phyloP scores from a whole-genome alignment of 2,329 filamentous ascomycete species.

The Arthrobotrys conoides region DNA sequence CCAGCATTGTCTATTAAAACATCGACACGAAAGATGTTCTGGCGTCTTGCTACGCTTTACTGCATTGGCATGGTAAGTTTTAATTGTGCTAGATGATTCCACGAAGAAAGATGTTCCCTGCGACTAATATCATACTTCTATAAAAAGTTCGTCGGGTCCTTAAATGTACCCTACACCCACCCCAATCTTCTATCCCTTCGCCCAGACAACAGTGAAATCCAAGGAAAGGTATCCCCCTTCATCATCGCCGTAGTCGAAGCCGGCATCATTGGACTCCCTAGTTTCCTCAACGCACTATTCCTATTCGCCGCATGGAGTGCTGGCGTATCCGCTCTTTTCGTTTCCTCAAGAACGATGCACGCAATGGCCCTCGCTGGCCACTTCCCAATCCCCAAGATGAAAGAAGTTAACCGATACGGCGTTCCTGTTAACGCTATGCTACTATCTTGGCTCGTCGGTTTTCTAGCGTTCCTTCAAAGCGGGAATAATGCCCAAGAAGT shows the following conservation, averaged over 20 bases:
- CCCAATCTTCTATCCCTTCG: constrained; percentile 60
- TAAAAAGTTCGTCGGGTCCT: constrained; percentile 66
- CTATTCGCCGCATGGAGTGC: constrained; percentile 69
- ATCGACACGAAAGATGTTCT: constrained; percentile 68
- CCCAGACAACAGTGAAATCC: constrained; percentile 59
- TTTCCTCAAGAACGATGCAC: constrained; percentile 68
- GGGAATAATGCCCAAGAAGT: constrained; percentile 63
- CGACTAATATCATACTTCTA: neutral
- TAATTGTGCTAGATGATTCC: neutral
- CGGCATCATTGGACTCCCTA: constrained; percentile 66
- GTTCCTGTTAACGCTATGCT: constrained; percentile 67
- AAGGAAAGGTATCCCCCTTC: constrained; percentile 64
- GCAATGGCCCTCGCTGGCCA: constrained; percentile 68
- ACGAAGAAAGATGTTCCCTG: neutral
- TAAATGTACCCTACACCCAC: constrained; percentile 68
- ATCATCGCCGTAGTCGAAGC: constrained; percentile 68
- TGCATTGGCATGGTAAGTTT: constrained; percentile 65
- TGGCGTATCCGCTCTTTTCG: constrained; percentile 68
- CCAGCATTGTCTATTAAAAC: constrained; percentile 69
- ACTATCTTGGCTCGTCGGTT: constrained; percentile 66
- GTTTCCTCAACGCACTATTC: constrained; percentile 69
- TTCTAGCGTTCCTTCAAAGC: constrained; percentile 66
- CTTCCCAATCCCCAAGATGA: constrained; percentile 66
- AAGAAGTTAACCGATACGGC: constrained; percentile 66
- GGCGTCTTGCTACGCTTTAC: constrained; percentile 69